Percentiles rank a stretch among this genome's conserved stretches.
Conservation (phyloP, 768 basidiomycete species). For the Russula sp. region DNA sequence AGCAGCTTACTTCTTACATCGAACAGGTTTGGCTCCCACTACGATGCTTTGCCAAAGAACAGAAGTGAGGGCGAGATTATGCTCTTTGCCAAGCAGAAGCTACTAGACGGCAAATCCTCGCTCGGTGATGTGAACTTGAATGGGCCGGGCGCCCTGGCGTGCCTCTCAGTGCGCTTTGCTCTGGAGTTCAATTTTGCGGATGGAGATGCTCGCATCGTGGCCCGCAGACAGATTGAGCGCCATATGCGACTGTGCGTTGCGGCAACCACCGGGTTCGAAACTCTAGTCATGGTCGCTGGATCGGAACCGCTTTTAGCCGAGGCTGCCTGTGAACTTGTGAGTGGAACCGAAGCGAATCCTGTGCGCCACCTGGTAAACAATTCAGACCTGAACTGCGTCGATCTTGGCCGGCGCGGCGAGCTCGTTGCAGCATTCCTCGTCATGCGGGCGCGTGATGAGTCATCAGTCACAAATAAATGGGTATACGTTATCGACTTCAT, state of each 20-base stretch:
- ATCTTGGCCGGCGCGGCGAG: neutral
- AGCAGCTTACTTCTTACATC: neutral
- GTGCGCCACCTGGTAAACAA: neutral
- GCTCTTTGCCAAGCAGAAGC: neutral
- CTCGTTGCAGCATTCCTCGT: neutral
- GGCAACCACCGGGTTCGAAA: neutral
- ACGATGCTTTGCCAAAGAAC: neutral
- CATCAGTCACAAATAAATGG: neutral
- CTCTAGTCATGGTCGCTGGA: neutral
- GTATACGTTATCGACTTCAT: neutral
- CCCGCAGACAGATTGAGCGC: neutral
- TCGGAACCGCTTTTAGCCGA: conserved; percentile 5
- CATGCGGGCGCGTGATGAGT: neutral
- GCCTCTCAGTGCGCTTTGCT: neutral
- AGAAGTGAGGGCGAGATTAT: neutral
- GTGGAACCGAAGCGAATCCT: neutral
- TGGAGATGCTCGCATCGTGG: neutral
- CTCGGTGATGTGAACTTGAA: neutral
- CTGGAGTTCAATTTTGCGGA: neutral
- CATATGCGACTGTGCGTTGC: neutral
- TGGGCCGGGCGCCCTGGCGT: neutral
- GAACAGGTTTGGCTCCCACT: neutral
- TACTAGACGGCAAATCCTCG: neutral
- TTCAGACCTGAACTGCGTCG: neutral
- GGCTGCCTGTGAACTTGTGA: neutral